phyloP scores from a whole-genome alignment of 2,329 filamentous ascomycete genomes.

The Fonsecaea nubica region DNA sequence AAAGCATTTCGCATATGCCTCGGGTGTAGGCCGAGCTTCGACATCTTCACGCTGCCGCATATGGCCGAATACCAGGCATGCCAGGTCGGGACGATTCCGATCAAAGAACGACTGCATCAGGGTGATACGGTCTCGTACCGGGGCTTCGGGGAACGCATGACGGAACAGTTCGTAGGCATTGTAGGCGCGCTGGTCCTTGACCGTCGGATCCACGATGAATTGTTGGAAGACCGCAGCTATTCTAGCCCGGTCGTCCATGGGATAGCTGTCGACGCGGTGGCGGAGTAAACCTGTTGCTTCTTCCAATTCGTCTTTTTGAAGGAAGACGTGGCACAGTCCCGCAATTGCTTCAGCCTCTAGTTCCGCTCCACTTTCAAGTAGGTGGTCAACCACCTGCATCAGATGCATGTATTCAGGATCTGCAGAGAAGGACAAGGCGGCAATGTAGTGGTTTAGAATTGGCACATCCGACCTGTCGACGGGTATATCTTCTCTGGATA shows the following conservation, averaged over 20 bases:
- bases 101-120: constrained; percentile 85
- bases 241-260: constrained; percentile 69
- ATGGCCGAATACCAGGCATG: constrained; percentile 83
- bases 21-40: constrained; percentile 68
- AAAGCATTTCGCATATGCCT: constrained; percentile 80
- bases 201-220: constrained; percentile 68
- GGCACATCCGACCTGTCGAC: constrained; percentile 64
- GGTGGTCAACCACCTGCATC: constrained; percentile 72
- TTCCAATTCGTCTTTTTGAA: constrained; percentile 75
- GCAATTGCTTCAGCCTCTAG: constrained; percentile 78
- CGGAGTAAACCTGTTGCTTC: constrained; percentile 85
- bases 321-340: constrained; percentile 73
- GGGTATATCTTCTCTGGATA: constrained; percentile 59
- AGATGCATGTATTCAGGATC: constrained; percentile 73
- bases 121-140: constrained; percentile 67
- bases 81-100: constrained; percentile 81
- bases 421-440: constrained; percentile 67
- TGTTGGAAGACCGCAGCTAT: constrained; percentile 71
- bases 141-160: constrained; percentile 67
- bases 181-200: constrained; percentile 70
- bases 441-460: constrained; percentile 74
- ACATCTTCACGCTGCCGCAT: constrained; percentile 80
- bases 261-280: constrained; percentile 73
- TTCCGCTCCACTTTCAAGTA: constrained; percentile 72
- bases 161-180: constrained; percentile 66